Percentiles rank a stretch among this genome's conserved stretches.
Evolutionary conservation across 1,284 basidiomycete genomes (phyloP).

Genomic region (Fistulina hepatica): DNA sequence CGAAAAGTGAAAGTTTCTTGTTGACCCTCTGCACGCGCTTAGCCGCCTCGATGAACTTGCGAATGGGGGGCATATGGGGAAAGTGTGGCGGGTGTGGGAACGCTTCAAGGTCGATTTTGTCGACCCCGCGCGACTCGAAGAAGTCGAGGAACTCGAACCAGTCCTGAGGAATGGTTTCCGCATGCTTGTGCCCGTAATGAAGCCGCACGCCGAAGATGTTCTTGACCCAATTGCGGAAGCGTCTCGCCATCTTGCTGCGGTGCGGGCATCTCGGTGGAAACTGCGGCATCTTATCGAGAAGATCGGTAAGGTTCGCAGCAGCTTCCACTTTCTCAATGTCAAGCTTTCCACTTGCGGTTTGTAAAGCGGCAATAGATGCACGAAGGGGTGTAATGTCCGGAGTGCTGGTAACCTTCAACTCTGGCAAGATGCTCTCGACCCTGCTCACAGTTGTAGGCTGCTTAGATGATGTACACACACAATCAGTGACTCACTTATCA

Average conservation of each 20-base stretch:
- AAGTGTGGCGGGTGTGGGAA: slow-evolving; percentile 6
- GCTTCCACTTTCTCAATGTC: slow-evolving; percentile 42
- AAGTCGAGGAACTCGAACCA: not conserved
- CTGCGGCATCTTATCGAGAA: slow-evolving; percentile 18
- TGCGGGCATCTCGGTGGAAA: slow-evolving; percentile 6
- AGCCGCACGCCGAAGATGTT: slow-evolving; percentile 22
- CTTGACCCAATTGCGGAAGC: slow-evolving; percentile 8
- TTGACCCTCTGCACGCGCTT: slow-evolving; percentile 60
- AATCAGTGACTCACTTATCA: slow-evolving; percentile 30
- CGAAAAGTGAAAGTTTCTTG: slow-evolving; percentile 64
- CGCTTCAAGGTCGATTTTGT: not conserved
- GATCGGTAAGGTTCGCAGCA: slow-evolving; percentile 30
- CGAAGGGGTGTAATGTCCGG: slow-evolving; percentile 39
- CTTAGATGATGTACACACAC: slow-evolving; percentile 6
- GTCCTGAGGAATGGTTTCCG: not conserved
- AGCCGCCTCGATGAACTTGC: slow-evolving; percentile 49
- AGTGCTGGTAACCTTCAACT: slow-evolving; percentile 16
- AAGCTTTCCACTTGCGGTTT: slow-evolving; percentile 39
- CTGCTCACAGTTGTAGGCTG: slow-evolving; percentile 23
- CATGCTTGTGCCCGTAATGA: not conserved
- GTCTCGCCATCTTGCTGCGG: not conserved
- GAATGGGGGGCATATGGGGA: slow-evolving; percentile 22
- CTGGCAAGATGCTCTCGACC: slow-evolving; percentile 33
- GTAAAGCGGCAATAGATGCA: slow-evolving; percentile 38
- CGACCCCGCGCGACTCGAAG: not conserved